Evolutionary conservation across 1,284 basidiomycete genomes (phyloP).

Genomic region (Malassezia obtusa): DNA sequence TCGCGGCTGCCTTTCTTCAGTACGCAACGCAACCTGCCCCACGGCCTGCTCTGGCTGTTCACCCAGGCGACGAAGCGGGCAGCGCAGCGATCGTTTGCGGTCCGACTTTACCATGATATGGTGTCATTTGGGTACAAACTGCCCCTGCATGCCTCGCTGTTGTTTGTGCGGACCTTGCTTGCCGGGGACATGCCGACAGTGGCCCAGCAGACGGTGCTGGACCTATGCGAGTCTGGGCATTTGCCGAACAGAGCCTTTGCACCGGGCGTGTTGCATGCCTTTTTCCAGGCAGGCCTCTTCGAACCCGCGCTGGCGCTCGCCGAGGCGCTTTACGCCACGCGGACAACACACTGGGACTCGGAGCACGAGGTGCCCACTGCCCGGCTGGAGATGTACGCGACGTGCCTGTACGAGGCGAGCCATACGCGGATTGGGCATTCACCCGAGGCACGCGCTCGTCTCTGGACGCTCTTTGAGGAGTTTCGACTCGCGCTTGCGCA

Average conservation of each 20-base stretch:
- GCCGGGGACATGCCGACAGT: neutral
- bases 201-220: slow-evolving; percentile 7
- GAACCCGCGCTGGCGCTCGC: slow-evolving; percentile 3
- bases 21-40: neutral
- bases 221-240: neutral
- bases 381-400: slow-evolving; percentile 7
- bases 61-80: neutral
- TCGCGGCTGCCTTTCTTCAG: neutral
- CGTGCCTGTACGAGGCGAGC: slow-evolving; percentile 8
- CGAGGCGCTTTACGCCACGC: neutral
- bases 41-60: slow-evolving; percentile 7
- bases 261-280: neutral
- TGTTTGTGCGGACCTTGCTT: slow-evolving; percentile 4
- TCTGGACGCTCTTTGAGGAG: slow-evolving; percentile 8
- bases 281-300: neutral
- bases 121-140: neutral
- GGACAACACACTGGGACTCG: neutral
- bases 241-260: neutral
- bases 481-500: slow-evolving; percentile 13
- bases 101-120: slow-evolving; percentile 14
- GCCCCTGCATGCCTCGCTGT: neutral
- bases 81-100: slow-evolving; percentile 3
- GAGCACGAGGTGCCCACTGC: neutral
- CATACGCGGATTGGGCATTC: neutral
- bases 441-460: neutral